These are phyloP conservation scores for Globisporangium mamillatum DNA, from an alignment of 352 stramenopile genomes.

Conservation along the genomic window DNA sequence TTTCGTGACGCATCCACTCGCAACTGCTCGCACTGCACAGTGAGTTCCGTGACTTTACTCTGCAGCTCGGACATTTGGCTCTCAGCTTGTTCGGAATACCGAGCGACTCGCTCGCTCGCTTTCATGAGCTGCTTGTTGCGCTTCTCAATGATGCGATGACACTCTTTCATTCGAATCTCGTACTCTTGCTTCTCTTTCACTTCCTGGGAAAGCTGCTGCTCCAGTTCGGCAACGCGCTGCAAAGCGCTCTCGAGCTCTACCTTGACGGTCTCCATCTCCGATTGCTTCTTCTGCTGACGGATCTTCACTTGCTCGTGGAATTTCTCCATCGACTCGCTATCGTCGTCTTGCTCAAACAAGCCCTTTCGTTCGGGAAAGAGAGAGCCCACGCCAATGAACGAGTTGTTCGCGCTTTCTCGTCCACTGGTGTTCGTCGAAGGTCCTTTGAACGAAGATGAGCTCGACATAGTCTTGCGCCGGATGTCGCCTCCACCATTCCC, in stretches of 20 bases:
- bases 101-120: constrained; percentile 65
- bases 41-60: constrained; percentile 30
- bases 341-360: constrained; percentile 76
- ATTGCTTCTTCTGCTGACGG: constrained; percentile 66
- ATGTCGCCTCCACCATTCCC: constrained; percentile 8
- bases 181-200: constrained; percentile 60
- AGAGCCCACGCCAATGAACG: constrained; percentile 13
- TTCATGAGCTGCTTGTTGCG: constrained; percentile 86
- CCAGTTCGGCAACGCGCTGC: constrained; percentile 28
- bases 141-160: constrained; percentile 82
- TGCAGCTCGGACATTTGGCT: constrained; percentile 44
- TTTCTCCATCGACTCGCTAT: constrained; percentile 67
- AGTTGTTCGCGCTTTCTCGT: constrained; percentile 11
- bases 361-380: constrained; percentile 44
- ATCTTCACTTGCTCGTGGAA: constrained; percentile 70
- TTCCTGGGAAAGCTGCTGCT: constrained; percentile 28
- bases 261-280: constrained; percentile 49
- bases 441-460: constrained; percentile 15
- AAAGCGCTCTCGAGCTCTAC: constrained; percentile 42
- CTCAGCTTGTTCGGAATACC: constrained; percentile 65
- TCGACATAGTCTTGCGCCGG: constrained; percentile 16
- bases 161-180: constrained; percentile 74
- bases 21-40: constrained; percentile 33
- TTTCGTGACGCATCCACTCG: constrained; percentile 21
- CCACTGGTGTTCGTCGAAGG: background rate